Conservation (phyloP, 2,329 filamentous ascomycete species). For the Epichloe glyceriae region DNA sequence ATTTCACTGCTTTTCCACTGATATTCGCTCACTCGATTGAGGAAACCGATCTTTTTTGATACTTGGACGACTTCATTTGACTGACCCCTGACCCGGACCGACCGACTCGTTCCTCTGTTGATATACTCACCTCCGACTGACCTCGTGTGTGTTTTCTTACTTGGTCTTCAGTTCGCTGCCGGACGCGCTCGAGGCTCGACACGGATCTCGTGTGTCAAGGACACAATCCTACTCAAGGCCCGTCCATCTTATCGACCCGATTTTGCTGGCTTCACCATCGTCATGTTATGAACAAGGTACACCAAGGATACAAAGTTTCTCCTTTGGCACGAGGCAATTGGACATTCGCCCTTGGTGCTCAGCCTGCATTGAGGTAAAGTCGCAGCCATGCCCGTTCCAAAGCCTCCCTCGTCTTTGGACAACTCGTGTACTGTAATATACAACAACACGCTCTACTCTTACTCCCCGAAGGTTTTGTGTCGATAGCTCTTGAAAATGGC, state of each 20-base stretch:
- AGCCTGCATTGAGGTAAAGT: slow-evolving; percentile 3
- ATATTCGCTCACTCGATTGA: not conserved
- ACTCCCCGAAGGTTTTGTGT: slow-evolving; percentile 65
- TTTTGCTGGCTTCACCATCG: slow-evolving; percentile 2
- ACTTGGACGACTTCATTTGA: slow-evolving; percentile 1
- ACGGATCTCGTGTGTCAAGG: not conserved
- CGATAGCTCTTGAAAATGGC: slow-evolving; percentile 53
- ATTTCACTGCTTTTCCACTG: not conserved
- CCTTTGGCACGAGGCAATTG: not conserved
- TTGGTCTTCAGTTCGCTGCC: not conserved
- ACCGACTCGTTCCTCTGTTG: not conserved
- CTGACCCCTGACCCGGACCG: not conserved
- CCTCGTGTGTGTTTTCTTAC: not conserved
- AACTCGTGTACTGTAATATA: slow-evolving; percentile 72
- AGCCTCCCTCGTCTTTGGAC: slow-evolving; percentile 55
- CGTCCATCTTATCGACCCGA: not conserved
- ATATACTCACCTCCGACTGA: not conserved
- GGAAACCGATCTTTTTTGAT: not conserved
- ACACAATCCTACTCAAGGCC: not conserved
- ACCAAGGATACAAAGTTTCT: not conserved
- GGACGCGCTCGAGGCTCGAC: not conserved
- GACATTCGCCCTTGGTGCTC: not conserved
- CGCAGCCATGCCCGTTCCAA: slow-evolving; percentile 54
- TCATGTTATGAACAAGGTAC: slow-evolving; percentile 5
- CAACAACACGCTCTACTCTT: slow-evolving; percentile 74